Evolutionary conservation across 306 rosid genomes (phyloP).

Genomic region (Trifolium dubium): DNA sequence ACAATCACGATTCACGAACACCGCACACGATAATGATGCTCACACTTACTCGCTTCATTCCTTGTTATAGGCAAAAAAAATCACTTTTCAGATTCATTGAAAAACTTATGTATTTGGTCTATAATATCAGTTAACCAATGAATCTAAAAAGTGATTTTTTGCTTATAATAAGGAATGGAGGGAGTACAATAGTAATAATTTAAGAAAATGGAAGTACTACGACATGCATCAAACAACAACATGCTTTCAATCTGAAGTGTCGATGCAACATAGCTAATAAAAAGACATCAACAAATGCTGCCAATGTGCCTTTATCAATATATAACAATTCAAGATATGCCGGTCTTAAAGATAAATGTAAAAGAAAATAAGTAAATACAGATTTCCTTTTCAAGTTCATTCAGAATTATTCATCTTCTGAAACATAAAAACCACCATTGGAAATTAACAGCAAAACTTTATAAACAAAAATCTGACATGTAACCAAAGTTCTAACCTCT

Average conservation of each 20-base stretch:
- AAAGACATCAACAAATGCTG: constrained; percentile 23
- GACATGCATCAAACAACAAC: not conserved
- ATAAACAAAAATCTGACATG: constrained; percentile 29
- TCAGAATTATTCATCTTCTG: constrained; percentile 35
- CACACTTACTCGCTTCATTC: no score
- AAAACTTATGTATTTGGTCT: no score
- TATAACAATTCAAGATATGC: constrained; percentile 24
- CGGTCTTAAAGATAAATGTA: constrained; percentile 24
- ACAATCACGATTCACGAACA: not conserved
- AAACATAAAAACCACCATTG: constrained; percentile 23
- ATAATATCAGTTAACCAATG: no score
- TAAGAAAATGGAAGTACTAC: not conserved
- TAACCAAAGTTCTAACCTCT: constrained; percentile 74
- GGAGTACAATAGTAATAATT: not conserved
- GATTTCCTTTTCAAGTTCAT: constrained; percentile 26
- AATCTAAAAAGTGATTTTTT: no score
- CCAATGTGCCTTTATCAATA: constrained; percentile 32
- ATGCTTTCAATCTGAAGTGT: not conserved
- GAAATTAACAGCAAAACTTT: constrained; percentile 30
- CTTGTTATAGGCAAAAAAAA: no score
- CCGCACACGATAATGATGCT: not conserved
- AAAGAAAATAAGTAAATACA: constrained; percentile 12
- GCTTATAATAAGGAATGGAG: no score
- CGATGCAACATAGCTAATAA: not conserved
- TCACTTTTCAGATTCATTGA: no score